Conservation (phyloP, 345 rosid species). For the Turnera subulata region DNA sequence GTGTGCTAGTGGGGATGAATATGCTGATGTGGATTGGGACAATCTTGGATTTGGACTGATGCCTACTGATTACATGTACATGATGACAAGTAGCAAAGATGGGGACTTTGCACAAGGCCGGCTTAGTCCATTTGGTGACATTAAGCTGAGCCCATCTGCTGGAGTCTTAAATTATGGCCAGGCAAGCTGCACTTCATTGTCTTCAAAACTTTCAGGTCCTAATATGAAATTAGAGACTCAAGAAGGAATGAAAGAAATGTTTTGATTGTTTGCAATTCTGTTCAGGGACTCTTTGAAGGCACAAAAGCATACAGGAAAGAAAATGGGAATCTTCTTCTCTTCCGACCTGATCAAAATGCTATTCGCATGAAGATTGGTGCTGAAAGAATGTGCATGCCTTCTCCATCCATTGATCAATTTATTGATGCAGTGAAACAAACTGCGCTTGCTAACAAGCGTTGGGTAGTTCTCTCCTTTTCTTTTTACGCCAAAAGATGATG, state of each 20-base stretch:
- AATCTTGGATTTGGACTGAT: slow-evolving; percentile 68
- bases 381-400: slow-evolving; percentile 43
- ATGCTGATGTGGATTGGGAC: slow-evolving; percentile 84
- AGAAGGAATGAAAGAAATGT: not conserved
- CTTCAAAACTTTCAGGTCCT: no score
- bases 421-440: slow-evolving; percentile 37
- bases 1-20: no score
- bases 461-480: slow-evolving; percentile 29
- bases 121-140: slow-evolving; percentile 76
- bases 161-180: slow-evolving; percentile 94
- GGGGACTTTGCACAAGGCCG: slow-evolving; percentile 65
- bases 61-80: slow-evolving; percentile 83
- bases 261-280: not conserved
- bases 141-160: slow-evolving; percentile 82
- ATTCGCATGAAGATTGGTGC: no score
- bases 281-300: slow-evolving; percentile 44
- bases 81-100: slow-evolving; percentile 54
- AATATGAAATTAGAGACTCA: not conserved
- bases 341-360: slow-evolving; percentile 47
- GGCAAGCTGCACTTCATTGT: no score
- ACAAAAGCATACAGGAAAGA: slow-evolving; percentile 37
- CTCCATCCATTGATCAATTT: slow-evolving; percentile 37
- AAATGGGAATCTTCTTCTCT: slow-evolving; percentile 28
- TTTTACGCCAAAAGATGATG: no score
- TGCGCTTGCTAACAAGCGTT: slow-evolving; percentile 38